These are phyloP conservation scores for Alternaria brassicae DNA, from an alignment of 2,329 filamentous ascomycete genomes.

Conservation along the genomic window DNA sequence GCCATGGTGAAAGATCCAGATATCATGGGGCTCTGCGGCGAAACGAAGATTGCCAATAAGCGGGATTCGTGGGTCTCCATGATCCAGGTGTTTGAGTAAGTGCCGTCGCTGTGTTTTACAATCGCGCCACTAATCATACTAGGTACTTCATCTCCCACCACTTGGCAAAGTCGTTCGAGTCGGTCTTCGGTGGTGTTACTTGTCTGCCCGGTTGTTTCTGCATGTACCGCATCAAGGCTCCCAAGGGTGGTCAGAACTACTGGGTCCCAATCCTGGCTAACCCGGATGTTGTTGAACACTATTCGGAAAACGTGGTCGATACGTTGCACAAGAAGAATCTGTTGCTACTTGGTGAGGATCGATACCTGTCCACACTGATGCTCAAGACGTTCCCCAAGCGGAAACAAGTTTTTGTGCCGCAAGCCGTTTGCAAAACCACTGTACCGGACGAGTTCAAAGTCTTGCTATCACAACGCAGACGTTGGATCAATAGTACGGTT, in stretches of 20 bases:
- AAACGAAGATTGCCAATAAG: constrained; percentile 99
- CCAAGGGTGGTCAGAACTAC: constrained; percentile 98
- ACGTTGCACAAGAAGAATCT: constrained; percentile 98
- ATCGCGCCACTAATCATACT: constrained; percentile 35
- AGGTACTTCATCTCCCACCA: constrained; percentile 98
- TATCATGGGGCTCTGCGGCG: constrained; percentile 98
- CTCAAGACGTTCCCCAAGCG: constrained; percentile 98
- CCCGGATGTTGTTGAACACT: constrained; percentile 97
- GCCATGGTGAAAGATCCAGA: constrained; percentile 99
- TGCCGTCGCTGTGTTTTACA: constrained; percentile 27
- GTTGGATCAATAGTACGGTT: constrained; percentile 99
- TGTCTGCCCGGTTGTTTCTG: constrained; percentile 99
- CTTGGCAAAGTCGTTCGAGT: constrained; percentile 95
- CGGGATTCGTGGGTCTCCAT: constrained; percentile 92
- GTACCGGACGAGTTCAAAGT: constrained; percentile 94
- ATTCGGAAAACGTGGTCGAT: constrained; percentile 98
- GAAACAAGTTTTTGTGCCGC: constrained; percentile 97
- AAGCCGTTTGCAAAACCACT: constrained; percentile 98
- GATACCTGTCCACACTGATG: constrained; percentile 96
- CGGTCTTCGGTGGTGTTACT: constrained; percentile 97
- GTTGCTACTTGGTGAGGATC: constrained; percentile 89
- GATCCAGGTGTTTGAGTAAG: constrained; percentile 94
- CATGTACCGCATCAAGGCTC: constrained; percentile 99
- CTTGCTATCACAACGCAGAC: constrained; percentile 88
- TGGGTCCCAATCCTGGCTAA: constrained; percentile 99